phyloP scores from a whole-genome alignment of 352 stramenopile species.

The Phytophthora tubulina region DNA sequence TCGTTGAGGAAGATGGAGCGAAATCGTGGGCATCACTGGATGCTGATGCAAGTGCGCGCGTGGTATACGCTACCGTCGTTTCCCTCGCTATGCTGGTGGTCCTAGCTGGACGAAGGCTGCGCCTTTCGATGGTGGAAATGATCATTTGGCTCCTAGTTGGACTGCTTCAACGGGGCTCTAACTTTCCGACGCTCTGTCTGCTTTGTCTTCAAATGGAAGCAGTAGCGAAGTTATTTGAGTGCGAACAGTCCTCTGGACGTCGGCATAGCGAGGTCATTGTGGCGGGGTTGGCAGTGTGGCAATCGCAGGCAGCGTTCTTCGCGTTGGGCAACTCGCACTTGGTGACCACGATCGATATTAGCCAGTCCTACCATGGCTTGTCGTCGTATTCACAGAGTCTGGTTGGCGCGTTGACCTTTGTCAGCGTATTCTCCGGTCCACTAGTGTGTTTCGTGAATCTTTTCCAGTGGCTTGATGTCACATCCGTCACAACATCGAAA shows the following conservation, averaged over 20 bases:
- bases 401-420: slow-evolving; percentile 79
- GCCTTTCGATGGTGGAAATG: slow-evolving; percentile 52
- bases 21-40: slow-evolving; percentile 25
- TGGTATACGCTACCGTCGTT: slow-evolving; percentile 53
- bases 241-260: slow-evolving; percentile 1
- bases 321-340: slow-evolving; percentile 90
- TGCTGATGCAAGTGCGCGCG: slow-evolving; percentile 53
- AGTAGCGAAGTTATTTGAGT: slow-evolving; percentile 35
- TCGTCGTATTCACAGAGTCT: slow-evolving; percentile 82
- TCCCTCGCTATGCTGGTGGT: slow-evolving; percentile 30
- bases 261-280: slow-evolving; percentile 27
- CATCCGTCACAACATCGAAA: slow-evolving; percentile 6
- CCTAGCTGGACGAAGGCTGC: slow-evolving; percentile 3
- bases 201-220: slow-evolving; percentile 60
- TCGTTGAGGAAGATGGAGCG: slow-evolving; percentile 5
- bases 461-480: slow-evolving; percentile 49
- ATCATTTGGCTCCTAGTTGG: slow-evolving; percentile 66
- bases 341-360: slow-evolving; percentile 92
- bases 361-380: slow-evolving; percentile 87
- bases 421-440: slow-evolving; percentile 80
- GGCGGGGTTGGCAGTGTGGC: slow-evolving; percentile 46
- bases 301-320: slow-evolving; percentile 85
- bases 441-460: slow-evolving; percentile 68
- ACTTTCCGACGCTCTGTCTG: slow-evolving; percentile 68
- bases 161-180: slow-evolving; percentile 66